These are phyloP conservation scores for Chrysanthemum seticuspe DNA, from an alignment of 129 eudicot genomes.

Conservation along the genomic window DNA sequence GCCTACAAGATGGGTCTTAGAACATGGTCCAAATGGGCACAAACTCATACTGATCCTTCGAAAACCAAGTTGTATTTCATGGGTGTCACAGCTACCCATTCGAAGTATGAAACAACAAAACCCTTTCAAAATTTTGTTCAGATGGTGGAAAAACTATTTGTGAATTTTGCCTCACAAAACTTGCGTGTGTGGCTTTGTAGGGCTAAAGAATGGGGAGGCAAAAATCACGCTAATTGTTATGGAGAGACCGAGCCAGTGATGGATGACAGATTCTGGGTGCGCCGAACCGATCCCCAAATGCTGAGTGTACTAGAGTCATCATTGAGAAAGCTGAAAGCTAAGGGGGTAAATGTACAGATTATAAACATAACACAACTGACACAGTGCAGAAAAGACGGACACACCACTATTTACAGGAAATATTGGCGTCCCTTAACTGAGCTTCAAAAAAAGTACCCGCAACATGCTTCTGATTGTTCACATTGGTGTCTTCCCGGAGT, in stretches of 20 bases:
- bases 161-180: neutral
- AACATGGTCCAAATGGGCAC: constrained; percentile 77
- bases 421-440: constrained; percentile 63
- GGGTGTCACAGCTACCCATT: constrained; percentile 68
- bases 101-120: constrained; percentile 36
- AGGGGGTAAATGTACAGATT: too few species aligned
- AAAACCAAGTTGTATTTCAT: constrained; percentile 60
- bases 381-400: too few species aligned
- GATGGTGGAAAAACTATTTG: neutral
- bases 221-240: constrained; percentile 40
- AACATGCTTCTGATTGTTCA: constrained; percentile 56
- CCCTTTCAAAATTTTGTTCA: neutral
- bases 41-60: constrained; percentile 39
- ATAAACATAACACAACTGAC: too few species aligned
- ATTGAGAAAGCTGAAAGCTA: too few species aligned
- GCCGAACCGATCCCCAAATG: constrained; percentile 44
- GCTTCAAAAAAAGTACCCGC: constrained; percentile 38
- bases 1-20: constrained; percentile 57
- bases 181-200: constrained; percentile 23
- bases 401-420: constrained; percentile 59
- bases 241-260: constrained; percentile 48
- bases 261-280: constrained; percentile 43
- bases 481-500: constrained; percentile 91
- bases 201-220: constrained; percentile 64
- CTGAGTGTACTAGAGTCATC: constrained; percentile 43